Percentiles rank a stretch among this genome's conserved stretches.
Conservation (phyloP, 2,329 filamentous ascomycete species). For the Botrytis tulipae region DNA sequence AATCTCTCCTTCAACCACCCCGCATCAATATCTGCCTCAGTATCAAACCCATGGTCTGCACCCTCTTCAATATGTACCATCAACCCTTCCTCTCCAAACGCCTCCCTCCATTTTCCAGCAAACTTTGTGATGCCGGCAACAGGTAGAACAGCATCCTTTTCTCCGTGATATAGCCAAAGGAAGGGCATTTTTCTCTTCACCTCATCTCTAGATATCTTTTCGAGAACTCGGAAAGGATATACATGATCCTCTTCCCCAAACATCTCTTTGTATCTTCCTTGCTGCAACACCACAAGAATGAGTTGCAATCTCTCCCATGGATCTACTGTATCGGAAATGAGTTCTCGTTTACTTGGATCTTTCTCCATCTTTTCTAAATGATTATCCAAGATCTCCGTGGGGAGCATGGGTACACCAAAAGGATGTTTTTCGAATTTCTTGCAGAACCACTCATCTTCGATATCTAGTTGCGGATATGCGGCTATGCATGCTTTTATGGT, state of each 20-base stretch:
- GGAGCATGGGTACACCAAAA: not conserved
- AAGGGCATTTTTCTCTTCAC: not conserved
- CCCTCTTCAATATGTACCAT: not conserved
- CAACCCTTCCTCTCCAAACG: not conserved
- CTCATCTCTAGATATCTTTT: not conserved
- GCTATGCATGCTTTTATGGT: not conserved
- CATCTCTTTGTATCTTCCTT: not conserved
- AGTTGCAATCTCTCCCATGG: not conserved
- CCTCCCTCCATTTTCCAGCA: not conserved
- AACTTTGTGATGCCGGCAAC: not conserved
- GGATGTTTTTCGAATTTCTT: not conserved
- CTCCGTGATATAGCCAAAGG: not conserved
- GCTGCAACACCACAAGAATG: not conserved
- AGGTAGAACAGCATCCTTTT: not conserved
- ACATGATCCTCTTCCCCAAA: not conserved
- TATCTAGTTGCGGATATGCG: not conserved
- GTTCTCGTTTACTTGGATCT: not conserved
- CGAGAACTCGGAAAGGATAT: not conserved
- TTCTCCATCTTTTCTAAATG: not conserved
- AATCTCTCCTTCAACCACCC: not conserved
- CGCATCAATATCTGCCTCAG: not conserved
- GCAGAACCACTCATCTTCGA: not conserved
- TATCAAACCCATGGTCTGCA: not conserved
- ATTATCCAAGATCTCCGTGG: not conserved
- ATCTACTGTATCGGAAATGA: not conserved